Percentiles rank a stretch among this genome's conserved stretches.
phyloP scores from a whole-genome alignment of 2,329 filamentous ascomycete species.

The Lasiodiplodia theobromae region DNA sequence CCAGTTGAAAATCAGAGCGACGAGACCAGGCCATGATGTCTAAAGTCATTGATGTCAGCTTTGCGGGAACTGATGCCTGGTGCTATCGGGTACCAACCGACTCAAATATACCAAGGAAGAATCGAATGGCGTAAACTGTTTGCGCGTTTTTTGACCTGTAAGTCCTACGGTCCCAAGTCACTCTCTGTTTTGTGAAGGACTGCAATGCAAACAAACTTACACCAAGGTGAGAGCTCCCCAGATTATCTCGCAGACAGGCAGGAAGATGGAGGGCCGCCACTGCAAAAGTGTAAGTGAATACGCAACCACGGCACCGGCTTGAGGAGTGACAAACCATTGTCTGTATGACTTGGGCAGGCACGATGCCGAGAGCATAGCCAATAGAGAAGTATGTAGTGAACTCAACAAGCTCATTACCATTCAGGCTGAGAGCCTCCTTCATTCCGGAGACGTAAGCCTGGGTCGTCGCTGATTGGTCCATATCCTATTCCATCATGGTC shows the following conservation, averaged over 20 bases:
- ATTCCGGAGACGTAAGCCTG: conserved; percentile 33
- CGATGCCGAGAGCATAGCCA: conserved; percentile 21
- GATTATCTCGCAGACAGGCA: conserved; percentile 29
- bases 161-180: neutral
- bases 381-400: conserved; percentile 31
- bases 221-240: conserved; percentile 31
- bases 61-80: neutral
- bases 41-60: neutral
- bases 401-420: conserved; percentile 33
- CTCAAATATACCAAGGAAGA: conserved; percentile 46
- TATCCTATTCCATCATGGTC: conserved; percentile 58
- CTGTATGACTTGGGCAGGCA: conserved; percentile 29
- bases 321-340: conserved; percentile 31
- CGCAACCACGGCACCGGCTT: conserved; percentile 7
- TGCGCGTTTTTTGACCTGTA: conserved; percentile 2
- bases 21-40: conserved; percentile 42
- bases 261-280: conserved; percentile 27
- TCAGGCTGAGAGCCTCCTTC: conserved; percentile 32
- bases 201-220: conserved; percentile 19
- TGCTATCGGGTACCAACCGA: conserved; percentile 28
- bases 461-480: conserved; percentile 60
- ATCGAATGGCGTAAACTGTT: conserved; percentile 41
- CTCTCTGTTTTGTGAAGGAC: too few relatives aligned
- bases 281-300: conserved; percentile 25
- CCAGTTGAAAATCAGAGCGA: conserved; percentile 52